phyloP scores from a whole-genome alignment of 225 moss, liverwort and hornwort genomes.

The Rhytidiadelphus loreus region DNA sequence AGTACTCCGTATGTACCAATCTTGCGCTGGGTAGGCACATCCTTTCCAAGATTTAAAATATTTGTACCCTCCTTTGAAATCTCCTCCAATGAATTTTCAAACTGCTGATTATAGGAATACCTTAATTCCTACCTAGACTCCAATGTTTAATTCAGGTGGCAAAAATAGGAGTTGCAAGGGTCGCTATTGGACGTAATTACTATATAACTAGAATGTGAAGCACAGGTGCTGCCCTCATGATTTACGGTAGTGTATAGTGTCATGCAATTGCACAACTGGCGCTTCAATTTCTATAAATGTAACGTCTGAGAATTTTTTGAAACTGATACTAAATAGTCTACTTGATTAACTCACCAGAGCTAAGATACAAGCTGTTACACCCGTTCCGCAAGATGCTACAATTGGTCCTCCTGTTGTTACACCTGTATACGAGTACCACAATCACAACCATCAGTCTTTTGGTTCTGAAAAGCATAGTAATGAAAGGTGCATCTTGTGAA shows the following conservation, averaged over 20 bases:
- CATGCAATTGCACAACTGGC: background rate
- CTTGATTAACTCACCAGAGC: slow-evolving; percentile 57
- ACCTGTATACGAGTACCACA: slow-evolving; percentile 21
- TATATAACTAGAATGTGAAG: background rate
- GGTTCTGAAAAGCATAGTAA: background rate
- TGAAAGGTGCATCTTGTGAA: background rate
- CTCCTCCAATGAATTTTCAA: background rate
- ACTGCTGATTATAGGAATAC: background rate
- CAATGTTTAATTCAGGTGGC: background rate
- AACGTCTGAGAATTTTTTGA: background rate
- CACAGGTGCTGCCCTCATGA: background rate
- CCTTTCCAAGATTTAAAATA: background rate
- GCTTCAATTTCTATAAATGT: background rate
- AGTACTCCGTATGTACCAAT: background rate
- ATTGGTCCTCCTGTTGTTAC: slow-evolving; percentile 52
- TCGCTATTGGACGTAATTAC: background rate
- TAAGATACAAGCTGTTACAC: slow-evolving; percentile 90
- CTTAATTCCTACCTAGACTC: background rate
- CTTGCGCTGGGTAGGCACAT: background rate
- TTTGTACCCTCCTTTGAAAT: background rate
- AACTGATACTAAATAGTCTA: background rate
- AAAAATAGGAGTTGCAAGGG: background rate
- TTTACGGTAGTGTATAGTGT: background rate
- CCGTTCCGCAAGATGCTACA: slow-evolving; percentile 83
- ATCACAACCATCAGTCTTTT: background rate